Conservation (phyloP, 805 yeast species). For the Ogataea chonburiensis region DNA sequence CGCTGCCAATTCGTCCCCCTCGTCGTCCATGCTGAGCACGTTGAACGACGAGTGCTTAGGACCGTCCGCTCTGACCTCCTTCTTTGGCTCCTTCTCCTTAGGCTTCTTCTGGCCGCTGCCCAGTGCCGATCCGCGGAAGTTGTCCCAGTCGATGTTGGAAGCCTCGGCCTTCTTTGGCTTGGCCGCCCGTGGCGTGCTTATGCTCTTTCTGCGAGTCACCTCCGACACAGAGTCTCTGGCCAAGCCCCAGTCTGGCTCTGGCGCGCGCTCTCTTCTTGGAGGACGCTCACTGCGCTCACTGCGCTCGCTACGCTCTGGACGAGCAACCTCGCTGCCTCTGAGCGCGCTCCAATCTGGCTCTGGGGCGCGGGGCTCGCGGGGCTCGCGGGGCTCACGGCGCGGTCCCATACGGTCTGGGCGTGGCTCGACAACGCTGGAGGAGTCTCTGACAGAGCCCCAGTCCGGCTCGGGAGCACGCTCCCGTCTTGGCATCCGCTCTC, state of each 20-base stretch:
- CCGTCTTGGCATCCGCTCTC: slow-evolving; percentile 29
- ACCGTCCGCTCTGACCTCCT: slow-evolving; percentile 26
- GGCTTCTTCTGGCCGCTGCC: not conserved
- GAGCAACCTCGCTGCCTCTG: slow-evolving; percentile 33
- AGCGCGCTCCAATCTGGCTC: slow-evolving; percentile 59
- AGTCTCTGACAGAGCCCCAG: slow-evolving; percentile 46
- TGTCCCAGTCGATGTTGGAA: slow-evolving; percentile 22
- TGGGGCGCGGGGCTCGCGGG: slow-evolving; percentile 44
- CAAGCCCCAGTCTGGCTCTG: slow-evolving; percentile 44
- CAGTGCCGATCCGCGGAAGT: slow-evolving; percentile 28
- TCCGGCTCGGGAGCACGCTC: slow-evolving; percentile 39
- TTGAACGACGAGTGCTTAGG: slow-evolving; percentile 46
- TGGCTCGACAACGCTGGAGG: slow-evolving; percentile 20
- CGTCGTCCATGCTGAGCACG: slow-evolving; percentile 52
- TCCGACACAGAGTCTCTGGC: slow-evolving; percentile 35
- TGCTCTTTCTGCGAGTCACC: slow-evolving; percentile 6
- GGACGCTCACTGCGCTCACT: slow-evolving; percentile 39
- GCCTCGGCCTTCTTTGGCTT: slow-evolving; percentile 20
- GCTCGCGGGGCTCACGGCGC: slow-evolving; percentile 32
- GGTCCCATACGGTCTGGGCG: slow-evolving; percentile 22
- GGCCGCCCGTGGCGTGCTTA: slow-evolving; percentile 13
- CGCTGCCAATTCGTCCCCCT: slow-evolving; percentile 31
- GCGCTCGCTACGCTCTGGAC: slow-evolving; percentile 23
- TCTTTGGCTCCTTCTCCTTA: slow-evolving; percentile 5
- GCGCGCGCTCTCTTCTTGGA: slow-evolving; percentile 33